Percentiles rank a stretch among this genome's conserved stretches.
Conservation (phyloP, 2,329 filamentous ascomycete genomes). For the Trichoderma brevicompactum region DNA sequence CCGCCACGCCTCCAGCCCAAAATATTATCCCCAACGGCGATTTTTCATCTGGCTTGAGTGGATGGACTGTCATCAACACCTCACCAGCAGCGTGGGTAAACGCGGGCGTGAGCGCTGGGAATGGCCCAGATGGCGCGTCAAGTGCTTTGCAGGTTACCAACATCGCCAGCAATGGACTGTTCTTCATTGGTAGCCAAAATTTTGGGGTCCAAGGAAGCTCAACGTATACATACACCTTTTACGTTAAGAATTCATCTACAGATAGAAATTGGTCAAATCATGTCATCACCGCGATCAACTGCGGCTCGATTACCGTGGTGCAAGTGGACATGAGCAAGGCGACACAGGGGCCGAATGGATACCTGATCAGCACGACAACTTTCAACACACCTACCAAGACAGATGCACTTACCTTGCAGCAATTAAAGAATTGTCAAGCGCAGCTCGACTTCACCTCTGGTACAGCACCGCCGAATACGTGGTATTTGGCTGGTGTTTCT, state of each 20-base stretch:
- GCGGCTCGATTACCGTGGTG: background rate
- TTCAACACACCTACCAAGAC: background rate
- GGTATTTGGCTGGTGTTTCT: background rate
- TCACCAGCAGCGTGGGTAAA: background rate
- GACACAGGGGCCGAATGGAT: background rate
- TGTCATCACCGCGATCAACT: background rate
- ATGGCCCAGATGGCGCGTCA: slow-evolving; percentile 1
- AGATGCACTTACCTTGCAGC: background rate
- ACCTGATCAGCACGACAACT: background rate
- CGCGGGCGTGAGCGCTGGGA: background rate
- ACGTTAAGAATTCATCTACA: background rate
- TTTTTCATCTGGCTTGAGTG: background rate
- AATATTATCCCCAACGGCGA: slow-evolving; percentile 23
- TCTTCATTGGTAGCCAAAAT: background rate
- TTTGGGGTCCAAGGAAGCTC: slow-evolving; percentile 1
- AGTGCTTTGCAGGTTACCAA: slow-evolving; percentile 7
- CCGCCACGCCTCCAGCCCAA: background rate
- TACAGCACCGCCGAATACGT: background rate
- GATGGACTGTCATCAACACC: background rate
- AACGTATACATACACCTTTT: background rate
- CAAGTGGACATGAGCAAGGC: background rate
- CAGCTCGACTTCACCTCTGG: background rate
- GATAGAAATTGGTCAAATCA: background rate
- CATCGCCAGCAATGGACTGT: background rate
- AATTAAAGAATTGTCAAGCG: background rate